phyloP scores from a whole-genome alignment of 441 rosid species.

The Lepidium campestre region DNA sequence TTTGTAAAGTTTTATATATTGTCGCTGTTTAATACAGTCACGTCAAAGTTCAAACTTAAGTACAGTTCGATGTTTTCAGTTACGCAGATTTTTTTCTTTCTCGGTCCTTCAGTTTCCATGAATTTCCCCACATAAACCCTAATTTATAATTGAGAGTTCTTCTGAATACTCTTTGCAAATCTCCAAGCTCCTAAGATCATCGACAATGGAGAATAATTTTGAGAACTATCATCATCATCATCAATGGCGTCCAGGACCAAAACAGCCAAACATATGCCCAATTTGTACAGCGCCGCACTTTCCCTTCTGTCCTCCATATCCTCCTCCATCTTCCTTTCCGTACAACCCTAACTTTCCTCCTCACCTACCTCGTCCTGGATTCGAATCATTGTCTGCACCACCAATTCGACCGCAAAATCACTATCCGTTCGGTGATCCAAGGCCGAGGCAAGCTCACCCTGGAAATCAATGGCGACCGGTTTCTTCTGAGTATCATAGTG shows the following conservation, averaged over 20 bases:
- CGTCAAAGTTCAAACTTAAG: not conserved
- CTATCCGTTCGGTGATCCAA: conserved; percentile 27
- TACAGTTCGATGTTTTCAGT: not conserved
- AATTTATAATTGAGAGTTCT: conserved; percentile 6
- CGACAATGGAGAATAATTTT: conserved; percentile 14
- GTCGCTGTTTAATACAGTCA: not conserved
- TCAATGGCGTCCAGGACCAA: conserved; percentile 67
- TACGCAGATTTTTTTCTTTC: not conserved
- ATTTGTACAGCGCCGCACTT: conserved; percentile 57
- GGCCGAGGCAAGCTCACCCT: conserved; percentile 38
- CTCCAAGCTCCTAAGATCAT: not conserved
- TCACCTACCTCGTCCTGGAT: conserved; percentile 37
- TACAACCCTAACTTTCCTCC: conserved; percentile 36
- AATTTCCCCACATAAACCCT: conserved; percentile 10
- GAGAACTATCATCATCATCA: conserved; percentile 32
- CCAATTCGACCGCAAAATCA: conserved; percentile 19
- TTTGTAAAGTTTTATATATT: too few species aligned
- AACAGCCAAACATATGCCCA: conserved; percentile 50
- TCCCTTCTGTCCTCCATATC: conserved; percentile 69
- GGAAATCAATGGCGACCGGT: conserved; percentile 24
- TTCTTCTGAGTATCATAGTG: not conserved
- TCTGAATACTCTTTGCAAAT: not conserved
- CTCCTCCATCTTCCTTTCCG: conserved; percentile 28
- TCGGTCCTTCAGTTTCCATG: not conserved
- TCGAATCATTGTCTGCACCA: conserved; percentile 33